These are phyloP conservation scores for Colletotrichum sp. DNA, from an alignment of 2,329 filamentous ascomycete genomes.

Conservation along the genomic window DNA sequence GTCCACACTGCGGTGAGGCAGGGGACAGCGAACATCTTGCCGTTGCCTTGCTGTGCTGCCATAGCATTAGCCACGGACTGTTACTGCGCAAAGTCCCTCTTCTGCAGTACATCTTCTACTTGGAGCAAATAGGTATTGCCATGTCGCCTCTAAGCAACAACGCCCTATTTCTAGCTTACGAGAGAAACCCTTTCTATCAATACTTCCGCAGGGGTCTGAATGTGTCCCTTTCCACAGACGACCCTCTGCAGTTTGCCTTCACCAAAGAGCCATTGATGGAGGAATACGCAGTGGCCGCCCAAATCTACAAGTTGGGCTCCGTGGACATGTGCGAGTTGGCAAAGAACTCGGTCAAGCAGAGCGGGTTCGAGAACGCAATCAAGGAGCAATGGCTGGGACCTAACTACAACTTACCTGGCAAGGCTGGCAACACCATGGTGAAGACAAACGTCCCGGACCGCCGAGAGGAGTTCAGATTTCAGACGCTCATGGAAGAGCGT, in stretches of 20 bases:
- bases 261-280: conserved; percentile 98
- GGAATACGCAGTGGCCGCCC: conserved; percentile 95
- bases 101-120: conserved; percentile 95
- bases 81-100: conserved; percentile 92
- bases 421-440: conserved; percentile 86
- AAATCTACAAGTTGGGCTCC: conserved; percentile 96
- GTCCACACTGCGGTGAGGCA: conserved; percentile 95
- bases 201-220: conserved; percentile 97
- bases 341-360: conserved; percentile 94
- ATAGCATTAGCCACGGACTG: conserved; percentile 96
- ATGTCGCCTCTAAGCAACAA: conserved; percentile 99
- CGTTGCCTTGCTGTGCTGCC: conserved; percentile 87
- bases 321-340: conserved; percentile 99
- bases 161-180: conserved; percentile 92
- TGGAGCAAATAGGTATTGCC: conserved; percentile 96
- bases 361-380: conserved; percentile 86
- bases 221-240: conserved; percentile 94
- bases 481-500: conserved; percentile 84
- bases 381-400: conserved; percentile 92
- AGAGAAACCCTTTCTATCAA: conserved; percentile 93
- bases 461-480: conserved; percentile 85
- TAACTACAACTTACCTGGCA: conserved; percentile 78
- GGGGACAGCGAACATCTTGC: conserved; percentile 96
- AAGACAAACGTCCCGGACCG: conserved; percentile 98
- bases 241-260: conserved; percentile 96